Percentiles rank a stretch among this genome's conserved stretches.
phyloP scores from a whole-genome alignment of 2,329 filamentous ascomycete genomes.

The Botrytis deweyae region DNA sequence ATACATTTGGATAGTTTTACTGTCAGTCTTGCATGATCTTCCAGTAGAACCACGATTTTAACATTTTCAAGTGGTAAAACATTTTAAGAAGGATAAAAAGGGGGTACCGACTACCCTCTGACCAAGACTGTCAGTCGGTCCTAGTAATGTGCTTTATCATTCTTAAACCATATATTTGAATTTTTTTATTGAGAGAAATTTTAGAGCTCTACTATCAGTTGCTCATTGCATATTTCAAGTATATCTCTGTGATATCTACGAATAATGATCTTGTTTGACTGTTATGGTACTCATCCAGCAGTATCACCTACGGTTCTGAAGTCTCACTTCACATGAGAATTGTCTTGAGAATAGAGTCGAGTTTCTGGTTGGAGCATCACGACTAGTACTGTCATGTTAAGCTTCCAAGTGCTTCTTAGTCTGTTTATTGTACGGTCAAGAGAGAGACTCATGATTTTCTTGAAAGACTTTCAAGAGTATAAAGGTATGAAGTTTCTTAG shows the following conservation, averaged over 20 bases:
- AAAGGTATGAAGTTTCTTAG: not conserved
- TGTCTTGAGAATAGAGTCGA: too few species aligned
- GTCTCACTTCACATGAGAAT: not conserved
- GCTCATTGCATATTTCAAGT: too few species aligned
- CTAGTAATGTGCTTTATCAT: not conserved
- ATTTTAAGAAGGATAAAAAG: not conserved
- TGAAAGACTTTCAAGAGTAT: rapidly evolving
- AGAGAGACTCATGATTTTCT: not conserved
- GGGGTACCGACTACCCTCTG: not conserved
- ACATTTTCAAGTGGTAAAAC: too few species aligned
- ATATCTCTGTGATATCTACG: too few species aligned
- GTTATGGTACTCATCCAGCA: not conserved
- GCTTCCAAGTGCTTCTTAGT: not conserved
- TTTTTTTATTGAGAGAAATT: not conserved
- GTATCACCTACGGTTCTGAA: not conserved
- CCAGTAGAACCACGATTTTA: too few species aligned
- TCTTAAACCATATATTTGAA: not conserved
- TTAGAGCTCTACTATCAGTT: too few species aligned
- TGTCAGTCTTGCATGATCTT: too few species aligned
- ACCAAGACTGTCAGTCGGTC: not conserved
- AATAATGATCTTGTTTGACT: not conserved
- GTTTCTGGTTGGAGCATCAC: not conserved
- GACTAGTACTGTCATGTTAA: not conserved
- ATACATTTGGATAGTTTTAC: not conserved
- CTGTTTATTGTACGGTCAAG: not conserved